Conservation (phyloP, 306 rosid species). For the Datisca glomerata region DNA sequence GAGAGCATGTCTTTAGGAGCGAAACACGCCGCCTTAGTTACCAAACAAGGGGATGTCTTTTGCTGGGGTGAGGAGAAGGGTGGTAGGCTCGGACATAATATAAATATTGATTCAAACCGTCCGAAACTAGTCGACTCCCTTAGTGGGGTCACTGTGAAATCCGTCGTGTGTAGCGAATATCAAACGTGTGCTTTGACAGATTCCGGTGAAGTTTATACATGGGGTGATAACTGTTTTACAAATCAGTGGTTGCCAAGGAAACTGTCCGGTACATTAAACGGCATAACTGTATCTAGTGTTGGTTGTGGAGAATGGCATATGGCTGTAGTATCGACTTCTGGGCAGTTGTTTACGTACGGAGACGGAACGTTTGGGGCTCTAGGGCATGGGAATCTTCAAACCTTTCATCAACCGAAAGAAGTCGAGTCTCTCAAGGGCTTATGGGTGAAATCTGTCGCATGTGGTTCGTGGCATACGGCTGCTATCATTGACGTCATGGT, state of each 20-base stretch:
- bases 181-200: conserved; percentile 70
- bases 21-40: conserved; percentile 69
- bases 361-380: conserved; percentile 87
- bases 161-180: conserved; percentile 60
- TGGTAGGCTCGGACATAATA: conserved; percentile 65
- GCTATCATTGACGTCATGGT: conserved; percentile 51
- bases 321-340: conserved; percentile 54
- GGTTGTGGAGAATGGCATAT: conserved; percentile 94
- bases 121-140: conserved; percentile 69
- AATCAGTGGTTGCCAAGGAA: conserved; percentile 60
- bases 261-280: conserved; percentile 47
- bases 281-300: conserved; percentile 32
- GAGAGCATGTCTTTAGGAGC: conserved; percentile 58
- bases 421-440: conserved; percentile 59
- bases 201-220: conserved; percentile 54
- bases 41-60: conserved; percentile 76
- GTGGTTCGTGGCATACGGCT: conserved; percentile 90
- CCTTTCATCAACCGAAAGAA: conserved; percentile 55
- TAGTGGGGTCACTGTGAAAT: conserved; percentile 31
- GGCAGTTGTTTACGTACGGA: conserved; percentile 62
- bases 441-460: conserved; percentile 58
- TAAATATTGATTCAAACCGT: conserved; percentile 39
- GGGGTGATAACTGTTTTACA: conserved; percentile 51
- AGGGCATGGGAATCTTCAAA: conserved; percentile 57
- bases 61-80: conserved; percentile 77